Evolutionary conservation across 2,329 filamentous ascomycete species (phyloP), one percentile per base, ranked within the genome.

Genomic region (Alternaria gansuensis): DNA sequence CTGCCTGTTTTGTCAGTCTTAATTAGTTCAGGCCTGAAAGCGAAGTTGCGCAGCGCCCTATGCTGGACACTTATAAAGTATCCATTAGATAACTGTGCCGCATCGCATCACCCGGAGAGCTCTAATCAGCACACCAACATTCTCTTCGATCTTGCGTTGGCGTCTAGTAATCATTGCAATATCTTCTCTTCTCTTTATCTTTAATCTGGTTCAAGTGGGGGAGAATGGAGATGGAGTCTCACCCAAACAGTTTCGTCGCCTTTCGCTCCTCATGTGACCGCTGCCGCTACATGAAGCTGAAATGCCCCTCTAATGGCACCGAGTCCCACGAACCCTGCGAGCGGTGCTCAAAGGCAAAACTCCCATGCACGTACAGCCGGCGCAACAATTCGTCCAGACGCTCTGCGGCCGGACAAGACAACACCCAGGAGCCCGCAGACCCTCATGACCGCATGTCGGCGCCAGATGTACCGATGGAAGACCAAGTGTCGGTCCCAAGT

Each of bases 221-320:
- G 7, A 28, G 26, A 28, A 28, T 28, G 26, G 26, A 28, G 26
- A 28, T 28, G 5, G 26, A 28, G 26, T 28, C 34, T 9, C 34
- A 45, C 4, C 43, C 23, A 45, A 45, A 29, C n/a, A 26, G 8
- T 11, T 45, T 45, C 43, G 10, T 26, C 14, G 43, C 43, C 7
- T 45, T 45, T 17, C 43, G 43, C 23, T 26, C 43, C 24, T 24
- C 43, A 11, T 45, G 43, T 45, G 43, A 45, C 21, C 43, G 43
- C 24, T 45, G 43, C 28, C 43, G 43, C n/a, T 29, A 45, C 24
- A 45, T 45, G 43, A 45, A 45, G 13, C 28, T 45, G 14, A 45
- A 45, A 45, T 45, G 43, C 7, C 43, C 24, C 24, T 45, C 43
- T 24, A 26, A 45, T n/a, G 43, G 24, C 43, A 45, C 23, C 28